A percentile compares a stretch with the other conserved stretches of the same genome.
These are phyloP conservation scores for Decorospora gaudefroyi DNA, from an alignment of 2,329 filamentous ascomycete genomes.

Conservation along the genomic window DNA sequence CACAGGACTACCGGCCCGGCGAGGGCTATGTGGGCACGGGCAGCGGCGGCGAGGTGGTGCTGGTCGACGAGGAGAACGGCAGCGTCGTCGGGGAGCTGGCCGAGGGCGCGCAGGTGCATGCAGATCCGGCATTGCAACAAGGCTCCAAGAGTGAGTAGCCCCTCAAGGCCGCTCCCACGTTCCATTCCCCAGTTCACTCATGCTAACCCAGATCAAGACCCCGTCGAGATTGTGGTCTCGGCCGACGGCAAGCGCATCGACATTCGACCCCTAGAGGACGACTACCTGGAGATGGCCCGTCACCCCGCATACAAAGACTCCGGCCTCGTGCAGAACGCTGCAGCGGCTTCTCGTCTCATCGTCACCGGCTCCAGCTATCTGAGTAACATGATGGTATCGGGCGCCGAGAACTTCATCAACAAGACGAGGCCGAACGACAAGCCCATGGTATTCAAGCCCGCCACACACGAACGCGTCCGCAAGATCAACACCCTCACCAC, in stretches of 20 bases:
- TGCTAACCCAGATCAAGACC: conserved; percentile 58
- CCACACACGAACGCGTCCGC: conserved; percentile 82
- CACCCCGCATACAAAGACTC: conserved; percentile 94
- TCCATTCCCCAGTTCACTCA: conserved; percentile 12
- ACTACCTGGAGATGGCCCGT: conserved; percentile 75
- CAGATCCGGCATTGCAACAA: conserved; percentile 73
- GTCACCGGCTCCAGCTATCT: conserved; percentile 84
- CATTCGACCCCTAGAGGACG: conserved; percentile 68
- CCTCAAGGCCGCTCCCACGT: conserved; percentile 8
- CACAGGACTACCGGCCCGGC: conserved; percentile 76
- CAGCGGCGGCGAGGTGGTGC: conserved; percentile 74
- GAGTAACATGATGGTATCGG: conserved; percentile 73
- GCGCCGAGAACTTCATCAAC: conserved; percentile 79
- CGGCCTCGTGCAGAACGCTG: conserved; percentile 81
- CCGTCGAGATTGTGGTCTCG: conserved; percentile 78
- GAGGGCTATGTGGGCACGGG: conserved; percentile 69
- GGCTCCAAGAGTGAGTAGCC: conserved; percentile 83
- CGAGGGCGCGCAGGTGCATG: conserved; percentile 78
- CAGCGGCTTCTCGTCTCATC: conserved; percentile 85
- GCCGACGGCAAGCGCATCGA: conserved; percentile 69
- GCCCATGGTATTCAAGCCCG: conserved; percentile 84
- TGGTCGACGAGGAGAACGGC: conserved; percentile 94
- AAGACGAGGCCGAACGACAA: conserved; percentile 77
- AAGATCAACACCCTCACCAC: conserved; percentile 87
- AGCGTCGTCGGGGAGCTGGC: conserved; percentile 91